phyloP scores from a whole-genome alignment of 192 early-diverging fungal genomes.

The Paraglomus occultum region DNA sequence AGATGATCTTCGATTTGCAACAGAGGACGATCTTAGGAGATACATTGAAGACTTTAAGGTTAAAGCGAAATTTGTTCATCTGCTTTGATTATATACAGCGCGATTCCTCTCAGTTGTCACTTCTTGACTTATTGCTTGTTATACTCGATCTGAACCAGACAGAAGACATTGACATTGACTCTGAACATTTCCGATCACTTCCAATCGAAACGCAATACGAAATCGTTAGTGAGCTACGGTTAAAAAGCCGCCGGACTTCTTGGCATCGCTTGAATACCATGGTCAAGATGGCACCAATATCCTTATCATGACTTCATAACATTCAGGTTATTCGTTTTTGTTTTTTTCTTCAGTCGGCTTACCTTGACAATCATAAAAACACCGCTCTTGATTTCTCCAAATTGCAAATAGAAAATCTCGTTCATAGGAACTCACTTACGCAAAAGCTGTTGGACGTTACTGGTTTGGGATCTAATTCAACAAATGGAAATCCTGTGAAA shows the following conservation, averaged over 20 bases:
- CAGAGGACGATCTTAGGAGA: conserved; percentile 51
- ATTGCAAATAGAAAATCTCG: conserved; percentile 82
- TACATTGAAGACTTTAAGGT: conserved; percentile 49
- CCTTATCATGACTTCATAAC: conserved; percentile 1
- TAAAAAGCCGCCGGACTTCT: conserved; percentile 75
- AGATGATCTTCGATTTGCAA: conserved; percentile 53
- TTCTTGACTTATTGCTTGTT: conserved; percentile 2
- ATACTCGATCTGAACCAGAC: conserved; percentile 35
- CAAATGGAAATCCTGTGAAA: conserved; percentile 49
- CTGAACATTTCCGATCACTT: conserved; percentile 68
- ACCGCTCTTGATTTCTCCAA: conserved; percentile 87
- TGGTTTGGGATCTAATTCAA: conserved; percentile 34
- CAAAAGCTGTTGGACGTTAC: conserved; percentile 57
- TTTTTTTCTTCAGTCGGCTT: background rate
- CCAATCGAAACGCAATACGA: conserved; percentile 89
- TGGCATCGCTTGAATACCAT: conserved; percentile 71
- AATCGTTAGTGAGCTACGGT: conserved; percentile 85
- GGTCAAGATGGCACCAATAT: conserved; percentile 52
- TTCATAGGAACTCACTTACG: conserved; percentile 82
- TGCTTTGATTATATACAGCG: background rate
- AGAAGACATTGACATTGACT: conserved; percentile 72
- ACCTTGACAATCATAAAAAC: conserved; percentile 25
- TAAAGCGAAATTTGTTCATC: background rate
- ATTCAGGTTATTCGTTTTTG: background rate
- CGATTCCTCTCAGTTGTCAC: too few relatives aligned